A percentile compares a stretch with the other conserved stretches of the same genome.
Evolutionary conservation across 768 basidiomycete genomes (phyloP).

Genomic region (Phaffia tasmanica): DNA sequence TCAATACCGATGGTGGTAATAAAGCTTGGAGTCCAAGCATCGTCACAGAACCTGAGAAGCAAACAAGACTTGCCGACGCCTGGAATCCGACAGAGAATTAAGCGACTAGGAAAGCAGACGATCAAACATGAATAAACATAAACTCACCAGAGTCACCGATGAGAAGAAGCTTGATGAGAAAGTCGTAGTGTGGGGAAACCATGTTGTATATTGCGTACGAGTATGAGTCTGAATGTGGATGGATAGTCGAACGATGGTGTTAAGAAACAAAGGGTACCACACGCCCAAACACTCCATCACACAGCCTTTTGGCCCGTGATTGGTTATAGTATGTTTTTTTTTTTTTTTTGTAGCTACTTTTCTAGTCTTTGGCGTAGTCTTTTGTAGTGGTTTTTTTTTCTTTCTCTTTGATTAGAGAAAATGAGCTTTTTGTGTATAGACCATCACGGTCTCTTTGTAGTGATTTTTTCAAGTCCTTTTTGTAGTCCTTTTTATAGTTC

Average conservation of each 20-base stretch:
- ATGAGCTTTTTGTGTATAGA: too few relatives aligned
- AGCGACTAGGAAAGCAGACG: neutral
- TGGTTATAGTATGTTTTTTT: too few relatives aligned
- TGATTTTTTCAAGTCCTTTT: too few relatives aligned
- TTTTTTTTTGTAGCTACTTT: too few relatives aligned
- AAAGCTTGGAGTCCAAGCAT: conserved; percentile 98
- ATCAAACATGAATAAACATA: neutral
- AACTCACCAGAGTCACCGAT: conserved; percentile 83
- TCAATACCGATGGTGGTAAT: conserved; percentile 85
- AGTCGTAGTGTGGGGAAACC: conserved; percentile 76
- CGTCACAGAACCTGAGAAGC: conserved; percentile 94
- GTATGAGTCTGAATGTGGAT: neutral
- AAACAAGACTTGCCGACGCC: conserved; percentile 91
- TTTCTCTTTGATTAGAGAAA: too few relatives aligned
- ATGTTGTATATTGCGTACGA: conserved; percentile 21
- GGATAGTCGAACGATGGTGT: neutral
- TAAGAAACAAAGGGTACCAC: too few relatives aligned
- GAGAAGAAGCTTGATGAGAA: conserved; percentile 75
- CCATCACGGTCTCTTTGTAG: too few relatives aligned
- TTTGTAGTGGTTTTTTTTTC: too few relatives aligned
- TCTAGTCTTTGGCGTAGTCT: too few relatives aligned
- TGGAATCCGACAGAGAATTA: conserved; percentile 26
- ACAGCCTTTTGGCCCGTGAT: neutral
- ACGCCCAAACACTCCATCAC: neutral
- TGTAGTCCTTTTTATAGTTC: too few relatives aligned